Evolutionary conservation across 345 rosid genomes (phyloP).

Genomic region (Arabidopsis thaliana): TAIR10.1 NC_003074.8:112001-112500

Average conservation of each 20-base stretch:
- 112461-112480: conserved; percentile 61
- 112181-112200: conserved; percentile 31
- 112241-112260: conserved; percentile 84
- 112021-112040: conserved; percentile 83
- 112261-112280: conserved; percentile 82
- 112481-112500: conserved; percentile 67
- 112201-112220: conserved; percentile 59
- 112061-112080: conserved; percentile 91
- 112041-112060: conserved; percentile 98
- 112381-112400: conserved; percentile 20
- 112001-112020: conserved; percentile 90
- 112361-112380: conserved; percentile 69
- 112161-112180: background rate
- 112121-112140: conserved; percentile 59
- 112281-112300: conserved; percentile 63
- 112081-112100: conserved; percentile 91
- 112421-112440: background rate
- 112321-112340: conserved; percentile 82
- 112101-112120: conserved; percentile 87
- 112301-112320: conserved; percentile 73
- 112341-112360: conserved; percentile 91
- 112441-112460: background rate
- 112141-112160: conserved; percentile 20
- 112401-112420: conserved; percentile 3
- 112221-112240: conserved; percentile 94